A percentile compares a stretch with the other conserved stretches of the same genome.
Conservation (phyloP, 176 grass and related monocot genomes). For the Cocos nucifera region DNA sequence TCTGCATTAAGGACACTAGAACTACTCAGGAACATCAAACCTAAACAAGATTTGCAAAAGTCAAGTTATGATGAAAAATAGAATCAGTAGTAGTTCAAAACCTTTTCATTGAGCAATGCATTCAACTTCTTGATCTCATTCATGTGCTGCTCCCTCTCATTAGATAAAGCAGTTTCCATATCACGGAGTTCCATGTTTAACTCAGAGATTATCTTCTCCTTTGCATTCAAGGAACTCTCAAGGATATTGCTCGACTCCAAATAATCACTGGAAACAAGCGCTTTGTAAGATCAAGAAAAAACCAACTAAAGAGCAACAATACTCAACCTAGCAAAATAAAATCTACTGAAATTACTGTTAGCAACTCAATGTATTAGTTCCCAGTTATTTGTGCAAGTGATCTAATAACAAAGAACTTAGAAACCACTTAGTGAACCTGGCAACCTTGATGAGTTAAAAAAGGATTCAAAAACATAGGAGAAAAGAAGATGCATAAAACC, state of each 20-base stretch:
- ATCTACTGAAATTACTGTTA: no score
- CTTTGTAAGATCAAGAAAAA: constrained; percentile 3
- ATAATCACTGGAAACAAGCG: constrained; percentile 53
- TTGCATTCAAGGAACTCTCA: constrained; percentile 90
- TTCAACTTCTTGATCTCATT: constrained; percentile 90
- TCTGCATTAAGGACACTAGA: no score
- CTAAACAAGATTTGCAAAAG: no score
- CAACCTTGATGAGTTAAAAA: no score
- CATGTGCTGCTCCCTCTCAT: constrained; percentile 77
- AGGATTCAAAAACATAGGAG: no score
- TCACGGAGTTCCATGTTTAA: constrained; percentile 92
- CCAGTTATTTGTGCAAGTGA: no score
- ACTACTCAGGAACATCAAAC: no score
- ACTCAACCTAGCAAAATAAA: no score
- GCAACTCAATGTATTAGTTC: no score
- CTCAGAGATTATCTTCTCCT: constrained; percentile 98
- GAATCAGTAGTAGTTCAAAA: constrained; percentile 14
- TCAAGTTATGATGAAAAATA: not conserved
- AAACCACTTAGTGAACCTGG: no score
- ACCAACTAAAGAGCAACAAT: constrained; percentile 10
- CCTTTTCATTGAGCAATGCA: constrained; percentile 84
- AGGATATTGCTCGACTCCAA: constrained; percentile 80
- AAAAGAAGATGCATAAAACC: no score
- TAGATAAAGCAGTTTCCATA: constrained; percentile 74
- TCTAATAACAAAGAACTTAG: no score